These are phyloP conservation scores for Pythium volutum DNA, from an alignment of 352 stramenopile genomes.

Conservation along the genomic window DNA sequence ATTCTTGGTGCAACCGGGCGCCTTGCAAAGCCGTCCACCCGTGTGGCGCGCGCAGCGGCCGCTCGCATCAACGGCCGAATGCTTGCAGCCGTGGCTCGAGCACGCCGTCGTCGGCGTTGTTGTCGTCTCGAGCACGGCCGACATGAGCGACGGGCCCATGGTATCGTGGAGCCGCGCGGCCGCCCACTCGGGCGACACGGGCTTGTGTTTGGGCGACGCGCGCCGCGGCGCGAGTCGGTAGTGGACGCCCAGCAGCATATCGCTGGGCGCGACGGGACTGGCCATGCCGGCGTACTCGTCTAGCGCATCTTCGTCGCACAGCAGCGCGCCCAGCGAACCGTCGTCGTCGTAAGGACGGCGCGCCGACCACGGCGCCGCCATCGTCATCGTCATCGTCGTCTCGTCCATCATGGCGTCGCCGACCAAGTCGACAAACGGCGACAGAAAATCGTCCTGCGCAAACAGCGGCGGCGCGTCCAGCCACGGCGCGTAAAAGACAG, in stretches of 20 bases:
- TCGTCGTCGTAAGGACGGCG: neutral
- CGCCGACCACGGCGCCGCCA: neutral
- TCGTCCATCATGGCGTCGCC: neutral
- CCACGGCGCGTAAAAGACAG: neutral
- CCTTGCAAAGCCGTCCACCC: constrained; percentile 19
- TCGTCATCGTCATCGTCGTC: neutral
- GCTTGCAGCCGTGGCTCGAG: constrained; percentile 6
- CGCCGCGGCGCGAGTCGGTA: neutral
- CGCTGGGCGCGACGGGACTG: constrained; percentile 11
- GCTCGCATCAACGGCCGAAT: neutral
- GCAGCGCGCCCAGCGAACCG: neutral
- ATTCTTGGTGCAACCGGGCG: constrained; percentile 34
- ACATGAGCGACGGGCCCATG: neutral
- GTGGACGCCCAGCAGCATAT: constrained; percentile 5
- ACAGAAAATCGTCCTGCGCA: neutral
- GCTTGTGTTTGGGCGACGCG: neutral
- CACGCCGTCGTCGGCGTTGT: too few species aligned
- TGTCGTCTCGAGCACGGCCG: too few species aligned
- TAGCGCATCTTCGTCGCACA: neutral
- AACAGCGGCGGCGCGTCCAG: neutral
- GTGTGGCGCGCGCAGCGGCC: constrained; percentile 8
- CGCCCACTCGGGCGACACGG: neutral
- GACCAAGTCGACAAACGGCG: constrained; percentile 14
- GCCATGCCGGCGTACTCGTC: neutral
- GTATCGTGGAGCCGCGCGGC: neutral